Evolutionary conservation across 352 stramenopile species (phyloP), one percentile per base, ranked within the genome.

Genomic region (Pythium brachiatum): DNA sequence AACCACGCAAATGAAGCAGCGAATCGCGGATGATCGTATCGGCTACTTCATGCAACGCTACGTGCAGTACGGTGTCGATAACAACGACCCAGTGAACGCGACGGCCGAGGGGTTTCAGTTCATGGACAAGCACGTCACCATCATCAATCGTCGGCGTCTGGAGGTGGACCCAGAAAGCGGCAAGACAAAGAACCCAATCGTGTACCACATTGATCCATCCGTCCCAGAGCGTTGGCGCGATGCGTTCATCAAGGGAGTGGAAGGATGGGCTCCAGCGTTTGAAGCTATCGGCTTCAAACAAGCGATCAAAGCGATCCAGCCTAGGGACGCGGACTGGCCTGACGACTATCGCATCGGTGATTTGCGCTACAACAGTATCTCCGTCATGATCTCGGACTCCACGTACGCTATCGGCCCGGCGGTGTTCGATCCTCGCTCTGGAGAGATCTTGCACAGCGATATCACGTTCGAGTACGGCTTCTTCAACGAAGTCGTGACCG

Each of bases 401-500:
- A 89, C 82, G 9, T 95, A 94, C 29, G 85, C 86, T 0, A 62
- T 86, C 11, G 86, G 82, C 0, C 82, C 85, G 7, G 74, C 65
- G 0, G 68, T 93, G n/a, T 76, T 87, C 18, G 86, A 96, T 54
- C 84, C 86, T 15, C 78, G 87, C 9, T 92, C 74, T 5, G 85
- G 89, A 0, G 88, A 97, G 74, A 97, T 96, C 31, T 68, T 97
- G 8, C 80, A 92, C 68, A 93, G 82, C 57, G 80, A 90, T 56
- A 95, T 96, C 55, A 69, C 86, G 9, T 93, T 96, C 29, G 86
- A 92, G 54, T 90, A 91, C 60, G 87, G 86, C 0, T 97, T 94
- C 69, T 87, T 96, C 60, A 76, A 94, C 29, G 73, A 75, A 23
- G 86, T 78, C 2, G 75, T 92, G 52, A 15, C 54, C 7, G 71